phyloP scores from a whole-genome alignment of 78 protist species.

The Dictyostelium intermedium region DNA sequence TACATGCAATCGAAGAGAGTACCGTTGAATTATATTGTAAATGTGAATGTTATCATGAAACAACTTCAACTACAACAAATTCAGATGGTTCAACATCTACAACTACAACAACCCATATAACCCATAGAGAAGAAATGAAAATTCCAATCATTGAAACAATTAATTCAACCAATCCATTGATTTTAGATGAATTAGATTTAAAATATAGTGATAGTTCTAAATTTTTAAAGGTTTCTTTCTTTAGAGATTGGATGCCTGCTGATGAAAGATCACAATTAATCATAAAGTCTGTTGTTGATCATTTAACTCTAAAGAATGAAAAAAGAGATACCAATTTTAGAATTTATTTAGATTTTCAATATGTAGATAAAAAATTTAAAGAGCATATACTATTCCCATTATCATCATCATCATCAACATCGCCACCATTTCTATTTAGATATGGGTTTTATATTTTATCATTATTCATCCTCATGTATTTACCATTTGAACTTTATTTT shows the following conservation, averaged over 20 bases:
- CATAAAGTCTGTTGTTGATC: not conserved
- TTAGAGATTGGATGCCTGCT: not conserved
- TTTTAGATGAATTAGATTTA: not conserved
- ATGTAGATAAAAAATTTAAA: not conserved
- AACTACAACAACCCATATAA: not conserved
- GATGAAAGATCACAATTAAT: not conserved
- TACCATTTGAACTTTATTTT: slow-evolving; percentile 6
- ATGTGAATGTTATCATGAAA: not conserved
- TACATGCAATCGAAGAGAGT: not conserved
- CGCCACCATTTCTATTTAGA: not conserved
- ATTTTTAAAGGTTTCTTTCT: not conserved
- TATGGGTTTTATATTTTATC: not conserved
- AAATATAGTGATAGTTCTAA: not conserved
- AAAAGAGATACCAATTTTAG: not conserved
- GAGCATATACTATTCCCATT: not conserved
- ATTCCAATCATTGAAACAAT: not conserved
- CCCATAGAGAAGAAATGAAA: not conserved
- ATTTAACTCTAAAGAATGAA: not conserved
- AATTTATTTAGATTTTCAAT: not conserved
- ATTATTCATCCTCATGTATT: not conserved
- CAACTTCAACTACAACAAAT: not conserved
- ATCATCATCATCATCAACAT: not conserved
- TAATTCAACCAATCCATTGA: not conserved
- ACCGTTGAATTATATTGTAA: not conserved
- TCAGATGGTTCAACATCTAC: slow-evolving; percentile 11